Evolutionary conservation across 495 filamentous ascomycete genomes (phyloP).

Genomic region (Neurospora cerealis): DNA sequence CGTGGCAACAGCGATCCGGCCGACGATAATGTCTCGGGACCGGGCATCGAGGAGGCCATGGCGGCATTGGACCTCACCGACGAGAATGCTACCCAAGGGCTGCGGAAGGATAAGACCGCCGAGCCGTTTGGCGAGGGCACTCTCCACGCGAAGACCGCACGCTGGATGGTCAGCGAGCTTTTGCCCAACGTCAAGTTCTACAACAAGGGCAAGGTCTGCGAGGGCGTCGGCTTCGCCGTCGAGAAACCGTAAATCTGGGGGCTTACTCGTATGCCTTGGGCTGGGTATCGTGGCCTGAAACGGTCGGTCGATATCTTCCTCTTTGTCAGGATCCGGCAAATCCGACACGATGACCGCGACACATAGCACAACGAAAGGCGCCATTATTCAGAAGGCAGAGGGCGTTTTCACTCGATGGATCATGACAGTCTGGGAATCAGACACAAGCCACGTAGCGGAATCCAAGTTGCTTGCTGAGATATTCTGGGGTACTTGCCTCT

Average conservation of each 20-base stretch:
- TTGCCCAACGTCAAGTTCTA: constrained; percentile 43
- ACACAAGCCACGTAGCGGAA: background rate
- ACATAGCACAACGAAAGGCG: background rate
- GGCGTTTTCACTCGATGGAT: background rate
- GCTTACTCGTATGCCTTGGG: too few relatives aligned
- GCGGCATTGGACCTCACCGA: constrained; percentile 8
- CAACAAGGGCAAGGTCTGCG: constrained; percentile 40
- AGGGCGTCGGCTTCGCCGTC: constrained; percentile 34
- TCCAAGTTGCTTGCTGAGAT: background rate
- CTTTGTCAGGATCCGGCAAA: background rate
- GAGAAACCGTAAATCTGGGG: background rate
- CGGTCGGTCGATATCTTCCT: background rate
- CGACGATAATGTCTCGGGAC: constrained; percentile 6
- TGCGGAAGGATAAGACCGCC: constrained; percentile 24
- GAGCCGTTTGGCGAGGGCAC: constrained; percentile 48
- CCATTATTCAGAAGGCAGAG: background rate
- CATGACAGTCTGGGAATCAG: background rate
- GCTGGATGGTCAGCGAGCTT: constrained; percentile 57
- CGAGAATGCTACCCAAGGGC: constrained; percentile 4
- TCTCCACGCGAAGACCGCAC: constrained; percentile 60
- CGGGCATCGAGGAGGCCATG: constrained; percentile 10
- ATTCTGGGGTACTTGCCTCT: background rate
- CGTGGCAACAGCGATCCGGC: constrained; percentile 5
- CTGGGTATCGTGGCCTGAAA: background rate
- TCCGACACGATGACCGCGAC: background rate